Evolutionary conservation across 805 yeast species (phyloP), one percentile per base, ranked within the genome.

Genomic region (Kazachstania bromeliacearum): DNA sequence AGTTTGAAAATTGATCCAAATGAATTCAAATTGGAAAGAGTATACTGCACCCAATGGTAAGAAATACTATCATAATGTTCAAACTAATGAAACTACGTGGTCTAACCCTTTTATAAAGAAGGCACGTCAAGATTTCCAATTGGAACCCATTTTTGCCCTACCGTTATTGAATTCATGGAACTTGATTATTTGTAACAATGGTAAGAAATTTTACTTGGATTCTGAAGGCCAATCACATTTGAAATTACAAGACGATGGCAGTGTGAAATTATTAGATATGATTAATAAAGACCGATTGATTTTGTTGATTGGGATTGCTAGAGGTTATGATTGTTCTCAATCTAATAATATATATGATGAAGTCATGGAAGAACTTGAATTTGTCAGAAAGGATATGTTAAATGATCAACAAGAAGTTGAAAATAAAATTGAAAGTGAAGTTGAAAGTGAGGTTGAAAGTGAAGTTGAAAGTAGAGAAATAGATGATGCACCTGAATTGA

Each of bases 191-290:
- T 56, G 67, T 12, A 51, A 54, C 16, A 50, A 57, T 7, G 77
- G 76, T 0, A 37, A 59, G 3, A 64, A 68, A 39, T 70, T 63
- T 47, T 70, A 61, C 31, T 49, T 62, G 38, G 60, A 68, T 43
- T 26, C 21, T 1, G 37, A 28, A 2, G 50, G 62, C 1, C 42
- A 48, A 7, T 40, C 38, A 27, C 69, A 1, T 12, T 10, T 5
- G 12, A 36, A 41, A 16, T 53, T 67, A 6, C 59, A 62, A 1
- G 62, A 60, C 34, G 52, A 47, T 2, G 48, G 47, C 10, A 52
- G 65, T 12, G 33, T 43, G 9, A 38, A 40, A 5, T 39, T 55
- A 7, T 26, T 67, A 17, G 43, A 54, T 2, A 31, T 40, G 2
- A 17, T 64, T 29, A 66, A 61, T 25, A 45, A 46, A 15, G 55